These are phyloP conservation scores for Fusarium sp. DNA, from an alignment of 2,329 filamentous ascomycete species.

Conservation along the genomic window DNA sequence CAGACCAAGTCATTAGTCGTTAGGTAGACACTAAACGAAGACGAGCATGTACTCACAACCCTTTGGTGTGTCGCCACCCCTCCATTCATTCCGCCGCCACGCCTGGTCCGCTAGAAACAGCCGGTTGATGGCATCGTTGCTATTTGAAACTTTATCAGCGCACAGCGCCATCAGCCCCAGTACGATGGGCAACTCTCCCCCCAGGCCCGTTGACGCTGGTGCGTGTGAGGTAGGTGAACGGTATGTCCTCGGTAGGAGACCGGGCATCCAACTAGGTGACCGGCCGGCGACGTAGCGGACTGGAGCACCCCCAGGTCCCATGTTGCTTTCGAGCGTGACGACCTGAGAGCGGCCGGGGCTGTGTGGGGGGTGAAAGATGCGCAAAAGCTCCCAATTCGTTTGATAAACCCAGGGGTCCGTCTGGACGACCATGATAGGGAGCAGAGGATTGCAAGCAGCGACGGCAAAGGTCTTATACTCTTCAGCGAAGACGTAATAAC, in stretches of 20 bases:
- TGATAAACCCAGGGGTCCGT: conserved; percentile 29
- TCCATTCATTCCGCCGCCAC: conserved; percentile 47
- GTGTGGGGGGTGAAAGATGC: conserved; percentile 41
- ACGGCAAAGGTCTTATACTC: conserved; percentile 46
- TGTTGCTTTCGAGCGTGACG: conserved; percentile 32
- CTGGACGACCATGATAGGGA: conserved; percentile 50
- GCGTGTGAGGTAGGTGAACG: conserved; percentile 16
- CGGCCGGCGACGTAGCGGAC: conserved; percentile 48
- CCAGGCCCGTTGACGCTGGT: conserved; percentile 48
- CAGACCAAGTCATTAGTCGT: background rate
- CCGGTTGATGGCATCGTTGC: conserved; percentile 14
- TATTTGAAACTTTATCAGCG: background rate
- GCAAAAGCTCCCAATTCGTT: conserved; percentile 45
- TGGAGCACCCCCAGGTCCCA: conserved; percentile 19
- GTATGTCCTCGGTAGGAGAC: conserved; percentile 51
- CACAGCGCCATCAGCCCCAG: conserved; percentile 56
- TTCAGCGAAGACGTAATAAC: background rate
- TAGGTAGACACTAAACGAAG: no score
- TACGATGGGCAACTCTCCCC: conserved; percentile 54
- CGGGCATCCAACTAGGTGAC: conserved; percentile 53
- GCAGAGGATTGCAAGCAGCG: conserved; percentile 52
- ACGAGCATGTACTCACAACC: conserved; percentile 42
- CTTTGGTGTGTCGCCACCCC: conserved; percentile 31
- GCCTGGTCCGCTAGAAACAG: conserved; percentile 44
- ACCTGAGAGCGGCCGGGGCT: conserved; percentile 46